Evolutionary conservation across 2,329 filamentous ascomycete genomes (phyloP).

Genomic region (Monosporascus cannonballus): DNA sequence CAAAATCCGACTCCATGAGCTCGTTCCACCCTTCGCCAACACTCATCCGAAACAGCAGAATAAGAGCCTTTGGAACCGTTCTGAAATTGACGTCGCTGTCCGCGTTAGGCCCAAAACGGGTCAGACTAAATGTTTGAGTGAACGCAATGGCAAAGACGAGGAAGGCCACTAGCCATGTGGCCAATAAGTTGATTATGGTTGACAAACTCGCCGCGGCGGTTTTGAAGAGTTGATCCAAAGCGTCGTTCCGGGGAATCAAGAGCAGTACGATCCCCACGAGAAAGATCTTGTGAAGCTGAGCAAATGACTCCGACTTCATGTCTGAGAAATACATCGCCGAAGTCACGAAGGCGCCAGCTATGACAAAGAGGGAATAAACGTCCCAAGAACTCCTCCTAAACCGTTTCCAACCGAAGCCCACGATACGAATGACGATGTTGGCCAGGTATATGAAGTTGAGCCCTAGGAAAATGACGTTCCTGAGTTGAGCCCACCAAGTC

Average conservation of each 20-base stretch:
- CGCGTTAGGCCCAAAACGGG: slow-evolving; percentile 71
- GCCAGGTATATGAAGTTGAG: slow-evolving; percentile 78
- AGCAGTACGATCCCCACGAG: slow-evolving; percentile 84
- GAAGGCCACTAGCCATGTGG: slow-evolving; percentile 97
- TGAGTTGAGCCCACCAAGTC: slow-evolving; percentile 59
- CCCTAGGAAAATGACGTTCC: slow-evolving; percentile 71
- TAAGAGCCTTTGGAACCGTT: slow-evolving; percentile 87
- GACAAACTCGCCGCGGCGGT: slow-evolving; percentile 91
- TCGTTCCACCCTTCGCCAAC: slow-evolving; percentile 95
- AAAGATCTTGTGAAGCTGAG: slow-evolving; percentile 88
- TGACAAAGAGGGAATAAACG: slow-evolving; percentile 74
- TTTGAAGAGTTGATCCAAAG: slow-evolving; percentile 96
- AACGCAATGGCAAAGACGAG: slow-evolving; percentile 93
- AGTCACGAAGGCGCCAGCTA: slow-evolving; percentile 75
- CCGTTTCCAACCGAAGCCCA: slow-evolving; percentile 85
- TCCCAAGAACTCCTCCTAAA: slow-evolving; percentile 96
- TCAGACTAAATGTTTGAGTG: slow-evolving; percentile 93
- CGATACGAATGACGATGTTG: slow-evolving; percentile 77
- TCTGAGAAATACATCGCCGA: slow-evolving; percentile 68
- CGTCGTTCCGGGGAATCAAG: slow-evolving; percentile 92
- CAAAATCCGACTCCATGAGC: slow-evolving; percentile 87
- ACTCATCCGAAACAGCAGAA: slow-evolving; percentile 88
- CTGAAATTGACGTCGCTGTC: slow-evolving; percentile 83
- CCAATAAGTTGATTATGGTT: slow-evolving; percentile 83
- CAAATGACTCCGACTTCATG: slow-evolving; percentile 55